phyloP scores from a whole-genome alignment of 768 basidiomycete genomes.

The Trametes cinnabarina region DNA sequence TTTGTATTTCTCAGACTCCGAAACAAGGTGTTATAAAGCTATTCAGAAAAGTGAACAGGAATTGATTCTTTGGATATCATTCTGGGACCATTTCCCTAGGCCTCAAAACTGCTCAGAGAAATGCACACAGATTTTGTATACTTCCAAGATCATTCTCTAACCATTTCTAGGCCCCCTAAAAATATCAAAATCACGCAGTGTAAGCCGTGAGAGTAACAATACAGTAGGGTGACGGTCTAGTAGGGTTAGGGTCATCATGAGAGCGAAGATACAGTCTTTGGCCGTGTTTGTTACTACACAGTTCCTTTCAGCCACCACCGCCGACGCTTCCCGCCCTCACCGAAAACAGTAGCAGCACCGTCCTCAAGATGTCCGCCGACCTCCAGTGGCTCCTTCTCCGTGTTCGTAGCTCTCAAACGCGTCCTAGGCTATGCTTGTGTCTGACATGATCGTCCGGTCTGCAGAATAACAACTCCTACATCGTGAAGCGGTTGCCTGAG shows the following conservation, averaged over 20 bases:
- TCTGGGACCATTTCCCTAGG: too few relatives aligned
- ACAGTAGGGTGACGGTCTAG: too few relatives aligned
- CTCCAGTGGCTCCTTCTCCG: conserved; percentile 93
- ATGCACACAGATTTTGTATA: too few relatives aligned
- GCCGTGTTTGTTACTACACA: conserved; percentile 29
- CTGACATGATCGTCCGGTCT: conserved; percentile 7
- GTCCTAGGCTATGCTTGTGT: background rate
- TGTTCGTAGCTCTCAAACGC: conserved; percentile 45
- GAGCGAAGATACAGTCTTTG: conserved; percentile 4
- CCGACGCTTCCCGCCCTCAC: conserved; percentile 23
- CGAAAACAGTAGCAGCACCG: conserved; percentile 24
- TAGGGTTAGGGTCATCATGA: conserved; percentile 4
- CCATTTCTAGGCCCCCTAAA: too few relatives aligned
- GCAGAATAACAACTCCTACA: conserved; percentile 82
- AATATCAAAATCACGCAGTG: too few relatives aligned
- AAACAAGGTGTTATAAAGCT: too few relatives aligned
- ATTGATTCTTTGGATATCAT: too few relatives aligned
- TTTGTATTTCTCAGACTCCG: too few relatives aligned
- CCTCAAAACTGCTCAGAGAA: too few relatives aligned
- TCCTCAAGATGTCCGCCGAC: conserved; percentile 74
- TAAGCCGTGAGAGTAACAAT: too few relatives aligned
- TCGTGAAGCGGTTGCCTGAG: conserved; percentile 72
- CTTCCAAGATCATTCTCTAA: too few relatives aligned
- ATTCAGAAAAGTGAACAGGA: too few relatives aligned
- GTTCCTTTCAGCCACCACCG: conserved; percentile 29